Percentiles rank a stretch among this genome's conserved stretches.
These are phyloP conservation scores for Bruguiera sexangula DNA, from an alignment of 345 rosid genomes.

Conservation along the genomic window DNA sequence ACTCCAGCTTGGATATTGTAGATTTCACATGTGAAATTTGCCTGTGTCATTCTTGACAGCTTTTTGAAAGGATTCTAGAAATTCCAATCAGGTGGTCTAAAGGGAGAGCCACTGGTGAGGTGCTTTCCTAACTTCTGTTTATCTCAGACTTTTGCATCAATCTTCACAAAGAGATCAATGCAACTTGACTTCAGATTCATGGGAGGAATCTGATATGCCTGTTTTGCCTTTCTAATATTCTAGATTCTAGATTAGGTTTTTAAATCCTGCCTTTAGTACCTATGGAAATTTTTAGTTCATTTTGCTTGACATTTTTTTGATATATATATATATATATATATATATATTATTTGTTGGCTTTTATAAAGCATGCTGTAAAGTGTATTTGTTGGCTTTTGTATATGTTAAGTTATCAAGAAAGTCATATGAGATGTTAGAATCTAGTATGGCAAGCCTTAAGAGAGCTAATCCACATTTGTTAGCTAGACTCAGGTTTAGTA, in stretches of 20 bases:
- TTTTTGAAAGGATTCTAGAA: slow-evolving; percentile 86
- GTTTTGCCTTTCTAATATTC: too few relatives aligned
- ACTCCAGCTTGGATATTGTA: slow-evolving; percentile 3
- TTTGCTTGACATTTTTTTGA: too few relatives aligned
- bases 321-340: too few relatives aligned
- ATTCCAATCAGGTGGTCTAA: slow-evolving; percentile 83
- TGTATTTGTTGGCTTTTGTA: too few relatives aligned
- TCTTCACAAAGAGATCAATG: background rate
- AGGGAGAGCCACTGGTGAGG: slow-evolving; percentile 99
- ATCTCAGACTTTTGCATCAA: background rate
- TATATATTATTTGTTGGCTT: too few relatives aligned
- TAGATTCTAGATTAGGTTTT: too few relatives aligned
- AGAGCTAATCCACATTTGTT: background rate
- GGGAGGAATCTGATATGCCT: too few relatives aligned
- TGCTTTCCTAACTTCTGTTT: slow-evolving; percentile 63
- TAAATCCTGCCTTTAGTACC: too few relatives aligned
- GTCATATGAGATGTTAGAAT: background rate
- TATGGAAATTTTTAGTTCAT: too few relatives aligned
- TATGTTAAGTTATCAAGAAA: background rate
- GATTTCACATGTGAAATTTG: slow-evolving; percentile 9
- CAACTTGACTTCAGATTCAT: background rate
- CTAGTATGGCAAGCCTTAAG: background rate
- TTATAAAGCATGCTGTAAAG: background rate
- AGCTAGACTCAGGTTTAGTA: too few relatives aligned
- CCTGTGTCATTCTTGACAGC: slow-evolving; percentile 42